Evolutionary conservation across 2,329 filamentous ascomycete species (phyloP).

Genomic region (Penicillium hesseltinei): DNA sequence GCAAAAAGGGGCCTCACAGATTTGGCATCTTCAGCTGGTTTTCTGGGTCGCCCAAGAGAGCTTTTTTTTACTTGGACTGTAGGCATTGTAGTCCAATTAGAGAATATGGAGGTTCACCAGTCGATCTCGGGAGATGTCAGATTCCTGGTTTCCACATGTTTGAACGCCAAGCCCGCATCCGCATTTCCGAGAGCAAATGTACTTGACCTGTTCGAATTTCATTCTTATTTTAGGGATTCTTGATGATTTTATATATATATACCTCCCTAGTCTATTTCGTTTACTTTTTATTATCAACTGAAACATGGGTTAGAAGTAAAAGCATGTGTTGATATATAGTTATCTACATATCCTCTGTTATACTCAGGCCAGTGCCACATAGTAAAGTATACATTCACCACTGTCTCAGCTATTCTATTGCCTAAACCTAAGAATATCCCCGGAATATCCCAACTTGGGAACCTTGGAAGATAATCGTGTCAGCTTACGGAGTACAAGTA

Average conservation of each 20-base stretch:
- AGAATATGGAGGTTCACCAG: not conserved
- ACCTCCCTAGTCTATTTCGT: not conserved
- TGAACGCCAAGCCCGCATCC: not conserved
- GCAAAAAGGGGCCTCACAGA: not conserved
- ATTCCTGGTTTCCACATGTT: not conserved
- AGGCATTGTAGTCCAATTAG: not conserved
- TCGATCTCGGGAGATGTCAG: not conserved
- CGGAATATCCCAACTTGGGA: not conserved
- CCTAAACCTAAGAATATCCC: not conserved
- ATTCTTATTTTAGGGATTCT: not conserved
- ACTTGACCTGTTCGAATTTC: not conserved
- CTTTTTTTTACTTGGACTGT: not conserved
- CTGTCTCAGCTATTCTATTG: not conserved
- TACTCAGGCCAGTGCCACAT: not conserved
- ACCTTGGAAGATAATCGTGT: not conserved
- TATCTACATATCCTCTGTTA: not conserved
- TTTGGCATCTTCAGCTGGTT: conserved; percentile 1
- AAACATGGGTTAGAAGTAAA: not conserved
- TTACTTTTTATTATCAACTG: too few species aligned
- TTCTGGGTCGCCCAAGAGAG: not conserved
- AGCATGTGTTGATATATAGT: not conserved
- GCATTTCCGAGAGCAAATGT: not conserved
- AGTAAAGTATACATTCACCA: not conserved
- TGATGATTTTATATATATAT: not conserved
- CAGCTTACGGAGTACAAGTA: not conserved